phyloP scores from a whole-genome alignment of 2,329 filamentous ascomycete genomes.

The Beauveria asiatica region DNA sequence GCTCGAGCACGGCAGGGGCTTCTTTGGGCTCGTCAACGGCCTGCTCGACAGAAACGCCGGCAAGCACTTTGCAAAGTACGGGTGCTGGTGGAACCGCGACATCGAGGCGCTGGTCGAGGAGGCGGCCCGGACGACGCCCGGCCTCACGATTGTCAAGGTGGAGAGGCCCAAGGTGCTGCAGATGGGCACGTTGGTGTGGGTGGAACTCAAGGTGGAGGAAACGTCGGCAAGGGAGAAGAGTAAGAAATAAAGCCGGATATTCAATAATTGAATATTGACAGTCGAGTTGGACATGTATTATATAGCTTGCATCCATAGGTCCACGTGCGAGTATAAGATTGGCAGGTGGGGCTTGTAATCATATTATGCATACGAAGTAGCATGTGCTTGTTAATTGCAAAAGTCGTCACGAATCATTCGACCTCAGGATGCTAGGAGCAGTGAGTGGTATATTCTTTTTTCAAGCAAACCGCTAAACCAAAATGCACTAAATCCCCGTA shows the following conservation, averaged over 20 bases:
- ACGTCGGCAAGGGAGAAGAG: not conserved
- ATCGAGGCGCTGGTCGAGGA: constrained; percentile 45
- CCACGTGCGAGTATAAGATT: not conserved
- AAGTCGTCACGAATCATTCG: not conserved
- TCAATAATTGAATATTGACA: not conserved
- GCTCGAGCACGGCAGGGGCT: constrained; percentile 53
- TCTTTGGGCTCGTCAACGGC: constrained; percentile 45
- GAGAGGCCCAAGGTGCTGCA: constrained; percentile 44
- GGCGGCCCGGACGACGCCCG: constrained; percentile 38
- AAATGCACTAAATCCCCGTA: not conserved
- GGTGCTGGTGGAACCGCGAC: constrained; percentile 63
- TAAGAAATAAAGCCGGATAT: not conserved
- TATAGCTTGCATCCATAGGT: not conserved
- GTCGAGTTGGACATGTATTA: not conserved
- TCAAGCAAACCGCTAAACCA: constrained; percentile 4
- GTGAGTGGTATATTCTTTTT: constrained; percentile 10
- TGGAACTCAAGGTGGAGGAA: constrained; percentile 43
- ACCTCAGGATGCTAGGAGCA: not conserved
- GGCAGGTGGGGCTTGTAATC: not conserved
- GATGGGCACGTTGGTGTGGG: constrained; percentile 48
- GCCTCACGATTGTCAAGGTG: constrained; percentile 48
- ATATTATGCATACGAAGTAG: not conserved
- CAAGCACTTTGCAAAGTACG: constrained; percentile 49
- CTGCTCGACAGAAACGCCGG: constrained; percentile 47
- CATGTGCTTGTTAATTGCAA: not conserved